Evolutionary conservation across 192 early-diverging fungal genomes (phyloP), one percentile per base, ranked within the genome.

Genomic region (Umbelopsis vinacea): DNA sequence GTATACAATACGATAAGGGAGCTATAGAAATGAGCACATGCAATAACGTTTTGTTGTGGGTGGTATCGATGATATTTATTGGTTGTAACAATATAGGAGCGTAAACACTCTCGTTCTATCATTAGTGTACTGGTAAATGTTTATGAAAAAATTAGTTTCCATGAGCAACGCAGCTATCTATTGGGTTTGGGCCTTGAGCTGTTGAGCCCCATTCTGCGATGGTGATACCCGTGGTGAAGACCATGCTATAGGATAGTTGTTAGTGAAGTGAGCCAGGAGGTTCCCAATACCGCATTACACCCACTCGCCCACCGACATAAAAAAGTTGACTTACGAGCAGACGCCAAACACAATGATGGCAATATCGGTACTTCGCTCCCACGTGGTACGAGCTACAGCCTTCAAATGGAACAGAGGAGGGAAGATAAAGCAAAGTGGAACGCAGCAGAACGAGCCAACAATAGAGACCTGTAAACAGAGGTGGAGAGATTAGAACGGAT

Each of bases 331-430:
- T 55, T 55, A 55, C 53, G 90, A 90, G 35, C 90, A 48, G 9
- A 88, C 54, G 35, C 92, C 93, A 84, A 95, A 89, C 3, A 84
- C 77, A 38, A 89, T 83, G 35, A 95, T 68, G 9, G 83, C 33
- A 26, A 89, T 74, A 73, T 95, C 93, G 54, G 85, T 83, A 21
- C 79, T 67, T 33, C 83, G 81, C 45, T 71, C 68, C 48, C 82
- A 52, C 68, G 81, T 79, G 15, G 83, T 84, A 38, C 71, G 67
- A 15, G 91, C 88, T n/a, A 89, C 77, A 0, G 84, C 86, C 68
- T 86, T 85, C 71, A 87, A 86, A 79, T 97, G 94, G 82, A 97
- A 92, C 72, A 95, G 79, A 47, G 90, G 84, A 17, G 96, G 95
- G 82, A 95, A 96, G 72, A 96, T 90, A 79, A 96, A 95, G 38